Conservation (phyloP, 2,329 filamentous ascomycete species). For the Fusarium euwallaceae region DNA sequence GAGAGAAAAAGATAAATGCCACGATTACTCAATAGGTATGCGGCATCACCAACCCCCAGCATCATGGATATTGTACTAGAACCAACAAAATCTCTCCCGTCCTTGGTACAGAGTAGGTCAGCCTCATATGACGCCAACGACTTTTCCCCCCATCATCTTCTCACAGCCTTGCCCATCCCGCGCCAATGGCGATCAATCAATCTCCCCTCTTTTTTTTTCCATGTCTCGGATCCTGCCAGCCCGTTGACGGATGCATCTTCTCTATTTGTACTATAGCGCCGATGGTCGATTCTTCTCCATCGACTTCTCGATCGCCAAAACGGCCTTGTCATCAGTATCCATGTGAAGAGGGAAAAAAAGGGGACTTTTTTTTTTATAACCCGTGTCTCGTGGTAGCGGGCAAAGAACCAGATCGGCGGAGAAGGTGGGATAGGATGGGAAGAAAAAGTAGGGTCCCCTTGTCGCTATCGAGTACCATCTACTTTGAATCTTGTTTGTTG, state of each 20-base stretch:
- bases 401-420: constrained; percentile 24
- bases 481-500: constrained; percentile 11
- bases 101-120: not conserved
- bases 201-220: not conserved
- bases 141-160: constrained; percentile 26
- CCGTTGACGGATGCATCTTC: constrained; percentile 21
- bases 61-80: constrained; percentile 22
- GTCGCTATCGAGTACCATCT: constrained; percentile 31
- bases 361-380: not conserved
- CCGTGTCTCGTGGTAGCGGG: constrained; percentile 2
- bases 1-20: not conserved
- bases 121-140: constrained; percentile 41
- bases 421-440: constrained; percentile 3
- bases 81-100: not conserved
- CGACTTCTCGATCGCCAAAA: constrained; percentile 29
- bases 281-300: constrained; percentile 20
- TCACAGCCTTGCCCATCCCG: not conserved
- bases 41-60: constrained; percentile 1
- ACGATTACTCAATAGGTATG: constrained; percentile 4
- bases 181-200: constrained; percentile 9
- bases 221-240: constrained; percentile 31
- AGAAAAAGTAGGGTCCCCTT: constrained; percentile 20
- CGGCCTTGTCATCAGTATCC: constrained; percentile 18
- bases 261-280: constrained; percentile 11
- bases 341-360: not conserved